Percentiles rank a stretch among this genome's conserved stretches.
Conservation (phyloP, 495 filamentous ascomycete species). For the Aspergillus funiculosus region DNA sequence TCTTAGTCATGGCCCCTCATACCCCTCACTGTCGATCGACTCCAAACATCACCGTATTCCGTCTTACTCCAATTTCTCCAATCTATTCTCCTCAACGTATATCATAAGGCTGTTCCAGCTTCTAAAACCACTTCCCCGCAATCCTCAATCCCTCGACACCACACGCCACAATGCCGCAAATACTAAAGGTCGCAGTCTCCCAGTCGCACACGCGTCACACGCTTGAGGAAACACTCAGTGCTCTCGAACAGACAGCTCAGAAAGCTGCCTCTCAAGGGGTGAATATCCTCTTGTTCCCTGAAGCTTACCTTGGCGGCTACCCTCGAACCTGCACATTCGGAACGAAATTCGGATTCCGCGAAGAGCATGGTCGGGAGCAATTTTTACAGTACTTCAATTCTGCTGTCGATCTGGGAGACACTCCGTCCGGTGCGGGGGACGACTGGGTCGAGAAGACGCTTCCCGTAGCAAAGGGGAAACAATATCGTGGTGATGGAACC, state of each 20-base stretch:
- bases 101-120: too few relatives aligned
- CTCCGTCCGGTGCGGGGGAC: slow-evolving; percentile 64
- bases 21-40: too few relatives aligned
- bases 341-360: slow-evolving; percentile 62
- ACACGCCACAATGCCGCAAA: slow-evolving; percentile 31
- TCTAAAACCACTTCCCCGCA: too few relatives aligned
- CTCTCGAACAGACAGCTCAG: slow-evolving; percentile 52
- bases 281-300: slow-evolving; percentile 81
- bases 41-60: too few relatives aligned
- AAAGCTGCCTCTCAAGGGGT: slow-evolving; percentile 43
- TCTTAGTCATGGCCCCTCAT: too few relatives aligned
- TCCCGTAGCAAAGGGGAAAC: slow-evolving; percentile 41
- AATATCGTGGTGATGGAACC: slow-evolving; percentile 74
- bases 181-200: slow-evolving; percentile 66
- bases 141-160: too few relatives aligned
- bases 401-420: slow-evolving; percentile 84
- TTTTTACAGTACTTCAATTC: slow-evolving; percentile 74
- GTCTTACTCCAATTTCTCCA: too few relatives aligned
- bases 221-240: slow-evolving; percentile 57
- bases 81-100: too few relatives aligned
- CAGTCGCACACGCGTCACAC: slow-evolving; percentile 68
- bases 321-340: slow-evolving; percentile 81
- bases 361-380: slow-evolving; percentile 67
- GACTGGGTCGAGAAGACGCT: slow-evolving; percentile 65
- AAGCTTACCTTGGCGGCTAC: slow-evolving; percentile 91